Base-by-base conservation (phyloP, 768 basidiomycete species). In the Lyophyllum shimeji region DNA sequence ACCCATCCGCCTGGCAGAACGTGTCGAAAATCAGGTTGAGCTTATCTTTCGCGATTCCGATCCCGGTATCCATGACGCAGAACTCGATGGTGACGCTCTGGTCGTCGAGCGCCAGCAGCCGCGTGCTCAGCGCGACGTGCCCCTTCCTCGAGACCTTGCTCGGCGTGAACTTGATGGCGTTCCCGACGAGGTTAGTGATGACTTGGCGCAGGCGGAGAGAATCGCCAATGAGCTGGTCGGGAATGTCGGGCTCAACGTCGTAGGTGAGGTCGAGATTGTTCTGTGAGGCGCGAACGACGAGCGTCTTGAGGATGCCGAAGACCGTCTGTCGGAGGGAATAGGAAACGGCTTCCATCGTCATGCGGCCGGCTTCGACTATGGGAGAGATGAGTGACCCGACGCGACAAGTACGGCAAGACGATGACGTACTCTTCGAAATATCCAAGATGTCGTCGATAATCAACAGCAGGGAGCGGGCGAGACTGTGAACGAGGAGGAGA, bases 371-470 rank as follows among this genome's bases (percentile, higher is more conserved):
- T 73, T 99, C 97, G 66, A 98, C 95, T 97, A 63, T 7, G 62
- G 44, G 47, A 63, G 60, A 56, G 64, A 53, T 46, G 7, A 58
- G 62, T 45, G 55, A 29, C 44, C 60, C 49, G 46, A 18, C 44
- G 60, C 49, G 46, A 18, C 15, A 34, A 34, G 3, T 43, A n/a
- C 29, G 48, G 37, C 31, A 31, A 27, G 43, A 27, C 7, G 15
- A 49, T 7, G 21, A 82, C 93, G 53, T 63, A 97, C 95, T 98
- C 83, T 99, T 99, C 17, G 95, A 98, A 60, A 98, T 98, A 80
- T 99, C 97, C 78, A 98, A 82, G 63, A 99, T 98, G 71, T 98
- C 97, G 70, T 99, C 96, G 60, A 99, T 99, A 73, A 99, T 99
- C 64, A 98, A 78, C 45, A 99, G 77, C 56, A 99, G 78, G 11